Conservation (phyloP, 352 stramenopile genomes). For the Pythium rishiriense region DNA sequence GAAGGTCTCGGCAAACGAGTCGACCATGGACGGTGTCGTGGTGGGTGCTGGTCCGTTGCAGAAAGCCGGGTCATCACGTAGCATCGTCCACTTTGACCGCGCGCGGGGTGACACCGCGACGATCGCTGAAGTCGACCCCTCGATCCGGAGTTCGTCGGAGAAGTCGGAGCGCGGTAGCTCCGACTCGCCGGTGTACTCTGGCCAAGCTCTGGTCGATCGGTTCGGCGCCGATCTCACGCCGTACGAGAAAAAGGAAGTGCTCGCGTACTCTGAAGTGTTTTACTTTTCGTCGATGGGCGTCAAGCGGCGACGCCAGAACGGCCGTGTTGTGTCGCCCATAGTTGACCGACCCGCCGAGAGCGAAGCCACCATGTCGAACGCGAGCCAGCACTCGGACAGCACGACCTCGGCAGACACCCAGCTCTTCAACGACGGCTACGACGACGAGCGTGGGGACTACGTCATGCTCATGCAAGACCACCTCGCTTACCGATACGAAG, state of each 20-base stretch:
- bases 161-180: not conserved
- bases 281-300: conserved; percentile 31
- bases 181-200: not conserved
- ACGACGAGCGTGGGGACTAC: conserved; percentile 98
- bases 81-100: conserved; percentile 18
- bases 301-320: conserved; percentile 17
- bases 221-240: conserved; percentile 39
- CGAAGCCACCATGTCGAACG: not conserved
- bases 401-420: not conserved
- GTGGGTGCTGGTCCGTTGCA: not conserved
- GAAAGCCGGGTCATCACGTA: conserved; percentile 5
- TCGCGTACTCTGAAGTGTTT: conserved; percentile 46
- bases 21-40: not conserved
- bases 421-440: conserved; percentile 92
- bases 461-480: conserved; percentile 93
- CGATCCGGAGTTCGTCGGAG: not conserved
- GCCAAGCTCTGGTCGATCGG: conserved; percentile 7
- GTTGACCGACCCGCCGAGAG: too few relatives aligned
- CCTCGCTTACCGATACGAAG: conserved; percentile 93
- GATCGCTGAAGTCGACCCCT: not conserved
- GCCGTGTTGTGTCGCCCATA: not conserved
- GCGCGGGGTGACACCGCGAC: not conserved
- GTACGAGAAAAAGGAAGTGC: conserved; percentile 55
- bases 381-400: not conserved
- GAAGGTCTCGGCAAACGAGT: conserved; percentile 13